Percentiles rank a stretch among this genome's conserved stretches.
These are phyloP conservation scores for Gomphus sp. DNA, from an alignment of 1,284 basidiomycete genomes.

Conservation along the genomic window DNA sequence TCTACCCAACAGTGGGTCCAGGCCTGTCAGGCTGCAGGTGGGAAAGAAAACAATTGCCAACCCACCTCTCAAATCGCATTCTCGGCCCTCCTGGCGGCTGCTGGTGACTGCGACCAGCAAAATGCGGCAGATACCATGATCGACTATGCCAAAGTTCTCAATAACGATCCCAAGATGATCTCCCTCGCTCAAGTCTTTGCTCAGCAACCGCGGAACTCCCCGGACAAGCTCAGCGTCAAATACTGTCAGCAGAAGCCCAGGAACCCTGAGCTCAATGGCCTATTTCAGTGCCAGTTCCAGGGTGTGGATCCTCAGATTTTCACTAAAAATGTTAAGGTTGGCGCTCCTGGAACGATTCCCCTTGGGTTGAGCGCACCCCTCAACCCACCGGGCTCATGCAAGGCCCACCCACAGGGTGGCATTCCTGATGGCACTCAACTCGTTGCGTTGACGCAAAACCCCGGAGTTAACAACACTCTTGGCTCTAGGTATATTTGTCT, in stretches of 20 bases:
- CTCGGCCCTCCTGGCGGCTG: constrained; percentile 42
- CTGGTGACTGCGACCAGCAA: constrained; percentile 51
- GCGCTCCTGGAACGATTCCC: constrained; percentile 41
- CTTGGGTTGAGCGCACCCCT: constrained; percentile 32
- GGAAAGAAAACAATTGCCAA: constrained; percentile 39
- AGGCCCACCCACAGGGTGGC: constrained; percentile 30
- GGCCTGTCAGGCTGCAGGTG: constrained; percentile 32
- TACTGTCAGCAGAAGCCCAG: constrained; percentile 43
- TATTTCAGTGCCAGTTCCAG: constrained; percentile 48
- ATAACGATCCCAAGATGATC: constrained; percentile 48
- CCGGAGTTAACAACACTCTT: constrained; percentile 22
- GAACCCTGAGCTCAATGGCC: constrained; percentile 40
- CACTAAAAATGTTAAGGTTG: constrained; percentile 45
- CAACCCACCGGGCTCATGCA: constrained; percentile 41
- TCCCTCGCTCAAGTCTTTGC: constrained; percentile 37
- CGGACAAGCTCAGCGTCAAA: constrained; percentile 34
- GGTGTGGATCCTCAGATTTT: constrained; percentile 41
- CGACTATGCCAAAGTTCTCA: constrained; percentile 47
- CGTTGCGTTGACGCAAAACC: constrained; percentile 31
- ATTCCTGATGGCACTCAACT: constrained; percentile 46
- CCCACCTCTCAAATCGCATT: constrained; percentile 42
- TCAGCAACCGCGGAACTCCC: constrained; percentile 28
- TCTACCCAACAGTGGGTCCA: constrained; percentile 31
- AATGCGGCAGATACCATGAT: constrained; percentile 52
- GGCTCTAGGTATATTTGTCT: background rate